phyloP scores from a whole-genome alignment of 129 eudicot genomes.

The Smallanthus sonchifolius region DNA sequence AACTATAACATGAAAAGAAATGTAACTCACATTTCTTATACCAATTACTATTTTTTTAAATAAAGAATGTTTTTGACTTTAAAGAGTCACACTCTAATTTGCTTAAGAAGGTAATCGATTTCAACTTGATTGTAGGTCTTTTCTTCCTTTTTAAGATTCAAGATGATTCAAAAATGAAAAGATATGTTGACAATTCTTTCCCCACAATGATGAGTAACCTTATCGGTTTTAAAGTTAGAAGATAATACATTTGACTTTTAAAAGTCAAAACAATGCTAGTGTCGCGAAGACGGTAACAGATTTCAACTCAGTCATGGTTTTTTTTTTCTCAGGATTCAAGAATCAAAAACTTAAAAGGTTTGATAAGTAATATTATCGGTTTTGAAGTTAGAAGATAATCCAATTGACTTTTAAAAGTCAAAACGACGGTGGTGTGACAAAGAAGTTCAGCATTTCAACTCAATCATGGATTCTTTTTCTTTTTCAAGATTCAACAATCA shows the following conservation, averaged over 20 bases:
- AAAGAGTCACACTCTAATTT: background rate
- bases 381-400: background rate
- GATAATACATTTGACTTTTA: background rate
- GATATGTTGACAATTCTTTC: background rate
- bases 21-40: background rate
- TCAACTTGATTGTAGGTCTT: background rate
- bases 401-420: background rate
- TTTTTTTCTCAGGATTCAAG: constrained; percentile 14
- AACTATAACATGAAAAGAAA: background rate
- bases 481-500: constrained; percentile 25
- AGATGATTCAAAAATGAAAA: background rate
- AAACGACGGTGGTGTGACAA: background rate
- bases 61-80: background rate
- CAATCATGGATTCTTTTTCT: background rate
- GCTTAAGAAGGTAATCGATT: background rate
- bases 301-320: background rate
- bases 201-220: background rate
- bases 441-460: background rate
- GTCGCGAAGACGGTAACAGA: background rate
- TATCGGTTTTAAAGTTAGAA: background rate
- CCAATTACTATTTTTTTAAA: background rate
- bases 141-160: background rate
- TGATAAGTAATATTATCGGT: background rate
- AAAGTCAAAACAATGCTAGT: background rate
- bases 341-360: constrained; percentile 16